Conservation (phyloP, 257 asterid genomes). For the Solanum commersonii region DNA sequence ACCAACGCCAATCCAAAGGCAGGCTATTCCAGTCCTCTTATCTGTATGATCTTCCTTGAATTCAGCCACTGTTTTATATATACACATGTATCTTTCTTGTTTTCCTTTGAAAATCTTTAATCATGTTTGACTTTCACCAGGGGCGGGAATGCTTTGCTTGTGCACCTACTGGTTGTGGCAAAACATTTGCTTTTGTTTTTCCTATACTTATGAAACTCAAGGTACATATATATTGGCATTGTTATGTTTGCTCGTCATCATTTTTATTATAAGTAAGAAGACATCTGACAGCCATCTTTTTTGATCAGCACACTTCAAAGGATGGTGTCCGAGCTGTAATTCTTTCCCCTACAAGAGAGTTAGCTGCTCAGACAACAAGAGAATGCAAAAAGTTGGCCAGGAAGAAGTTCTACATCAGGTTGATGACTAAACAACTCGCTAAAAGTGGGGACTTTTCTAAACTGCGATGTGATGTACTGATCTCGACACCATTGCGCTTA, state of each 20-base stretch:
- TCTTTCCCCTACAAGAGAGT: constrained; percentile 90
- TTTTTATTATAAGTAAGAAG: neutral
- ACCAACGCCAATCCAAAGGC: constrained; percentile 97
- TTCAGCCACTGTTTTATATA: neutral
- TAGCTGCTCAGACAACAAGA: constrained; percentile 95
- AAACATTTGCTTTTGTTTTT: constrained; percentile 79
- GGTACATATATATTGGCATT: constrained; percentile 23
- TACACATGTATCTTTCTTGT: neutral
- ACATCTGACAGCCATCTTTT: constrained; percentile 15
- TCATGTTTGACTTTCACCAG: constrained; percentile 17
- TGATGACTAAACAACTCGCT: constrained; percentile 83
- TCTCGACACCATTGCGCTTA: constrained; percentile 73
- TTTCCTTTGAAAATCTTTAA: neutral
- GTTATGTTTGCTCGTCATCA: neutral
- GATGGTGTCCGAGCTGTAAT: constrained; percentile 81
- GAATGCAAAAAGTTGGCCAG: constrained; percentile 87
- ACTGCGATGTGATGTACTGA: constrained; percentile 85
- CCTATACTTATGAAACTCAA: constrained; percentile 76
- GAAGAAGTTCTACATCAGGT: constrained; percentile 65
- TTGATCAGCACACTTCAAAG: constrained; percentile 58
- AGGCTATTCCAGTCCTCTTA: constrained; percentile 84
- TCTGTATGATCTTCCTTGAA: constrained; percentile 63
- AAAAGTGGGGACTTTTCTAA: constrained; percentile 76
- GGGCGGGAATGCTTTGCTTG: constrained; percentile 94
- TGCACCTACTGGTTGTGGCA: constrained; percentile 98